A percentile compares a stretch with the other conserved stretches of the same genome.
These are phyloP conservation scores for Eragrostis tef DNA, from an alignment of 202 grass and related monocot genomes.

Conservation along the genomic window DNA sequence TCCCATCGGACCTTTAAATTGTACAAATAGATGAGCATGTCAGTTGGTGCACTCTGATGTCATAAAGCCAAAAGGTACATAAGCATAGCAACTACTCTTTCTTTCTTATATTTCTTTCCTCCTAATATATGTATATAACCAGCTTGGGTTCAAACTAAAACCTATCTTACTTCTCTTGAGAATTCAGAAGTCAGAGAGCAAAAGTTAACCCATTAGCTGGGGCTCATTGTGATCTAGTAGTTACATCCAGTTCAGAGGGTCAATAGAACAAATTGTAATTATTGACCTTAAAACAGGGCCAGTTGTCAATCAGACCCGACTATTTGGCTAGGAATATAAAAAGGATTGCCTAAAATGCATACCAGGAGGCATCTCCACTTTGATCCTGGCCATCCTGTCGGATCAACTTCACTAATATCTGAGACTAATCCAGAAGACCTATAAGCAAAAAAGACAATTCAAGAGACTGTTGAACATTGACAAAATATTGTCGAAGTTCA, in stretches of 20 bases:
- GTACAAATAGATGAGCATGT: constrained; percentile 36
- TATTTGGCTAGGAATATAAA: not conserved
- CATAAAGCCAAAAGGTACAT: not conserved
- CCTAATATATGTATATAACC: not conserved
- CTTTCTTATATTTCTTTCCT: too few species aligned
- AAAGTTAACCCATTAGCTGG: not conserved
- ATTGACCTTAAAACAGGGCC: not conserved
- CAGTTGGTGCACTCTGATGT: not conserved
- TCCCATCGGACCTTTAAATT: constrained; percentile 81
- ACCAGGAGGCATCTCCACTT: constrained; percentile 93
- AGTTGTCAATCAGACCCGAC: not conserved
- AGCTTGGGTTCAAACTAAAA: not conserved
- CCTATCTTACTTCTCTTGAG: not conserved
- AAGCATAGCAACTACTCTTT: not conserved
- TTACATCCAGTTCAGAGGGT: not conserved
- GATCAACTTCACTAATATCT: constrained; percentile 74
- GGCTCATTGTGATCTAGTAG: not conserved
- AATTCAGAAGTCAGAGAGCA: constrained; percentile 6
- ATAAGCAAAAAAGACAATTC: constrained; percentile 39
- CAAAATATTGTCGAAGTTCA: constrained; percentile 21
- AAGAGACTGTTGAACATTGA: constrained; percentile 12
- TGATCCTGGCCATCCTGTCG: constrained; percentile 84
- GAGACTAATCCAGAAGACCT: constrained; percentile 81
- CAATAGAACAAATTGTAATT: not conserved
- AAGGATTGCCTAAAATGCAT: constrained; percentile 42